phyloP scores from a whole-genome alignment of 2,329 filamentous ascomycete genomes.

The Fusarium illudens region DNA sequence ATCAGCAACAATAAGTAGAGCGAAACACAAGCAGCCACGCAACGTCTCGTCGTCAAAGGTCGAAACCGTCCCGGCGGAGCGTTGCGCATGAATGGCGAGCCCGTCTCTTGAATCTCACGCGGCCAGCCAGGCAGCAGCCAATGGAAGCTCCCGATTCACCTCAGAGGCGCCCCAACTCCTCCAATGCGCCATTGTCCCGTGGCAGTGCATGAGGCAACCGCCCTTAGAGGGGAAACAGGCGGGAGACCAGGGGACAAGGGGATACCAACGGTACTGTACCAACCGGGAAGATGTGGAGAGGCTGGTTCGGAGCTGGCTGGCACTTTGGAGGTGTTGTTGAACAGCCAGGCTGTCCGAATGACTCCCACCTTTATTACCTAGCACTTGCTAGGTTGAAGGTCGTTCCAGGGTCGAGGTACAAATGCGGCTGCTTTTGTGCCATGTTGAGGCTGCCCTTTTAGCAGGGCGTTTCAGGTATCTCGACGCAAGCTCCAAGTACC shows the following conservation, averaged over 20 bases:
- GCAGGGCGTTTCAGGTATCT: constrained; percentile 4
- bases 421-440: constrained; percentile 8
- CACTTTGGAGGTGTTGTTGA: constrained; percentile 8
- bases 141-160: neutral
- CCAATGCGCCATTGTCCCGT: constrained; percentile 42
- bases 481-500: constrained; percentile 14
- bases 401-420: constrained; percentile 11
- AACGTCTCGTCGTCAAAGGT: constrained; percentile 10
- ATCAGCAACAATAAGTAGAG: neutral
- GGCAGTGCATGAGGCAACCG: constrained; percentile 46
- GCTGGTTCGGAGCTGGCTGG: constrained; percentile 6
- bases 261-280: neutral
- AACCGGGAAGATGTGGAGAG: constrained; percentile 4
- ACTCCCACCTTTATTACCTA: constrained; percentile 15
- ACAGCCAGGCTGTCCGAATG: constrained; percentile 10
- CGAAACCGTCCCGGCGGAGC: constrained; percentile 10
- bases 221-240: constrained; percentile 17
- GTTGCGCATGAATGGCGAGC: constrained; percentile 1
- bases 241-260: constrained; percentile 11
- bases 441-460: neutral
- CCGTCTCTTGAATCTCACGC: constrained; percentile 16
- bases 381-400: neutral
- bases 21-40: constrained; percentile 13
- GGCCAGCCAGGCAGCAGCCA: constrained; percentile 29
- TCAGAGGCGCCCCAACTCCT: neutral